phyloP scores from a whole-genome alignment of 108 stramenopile genomes.

The Mediolabrus comicus region DNA sequence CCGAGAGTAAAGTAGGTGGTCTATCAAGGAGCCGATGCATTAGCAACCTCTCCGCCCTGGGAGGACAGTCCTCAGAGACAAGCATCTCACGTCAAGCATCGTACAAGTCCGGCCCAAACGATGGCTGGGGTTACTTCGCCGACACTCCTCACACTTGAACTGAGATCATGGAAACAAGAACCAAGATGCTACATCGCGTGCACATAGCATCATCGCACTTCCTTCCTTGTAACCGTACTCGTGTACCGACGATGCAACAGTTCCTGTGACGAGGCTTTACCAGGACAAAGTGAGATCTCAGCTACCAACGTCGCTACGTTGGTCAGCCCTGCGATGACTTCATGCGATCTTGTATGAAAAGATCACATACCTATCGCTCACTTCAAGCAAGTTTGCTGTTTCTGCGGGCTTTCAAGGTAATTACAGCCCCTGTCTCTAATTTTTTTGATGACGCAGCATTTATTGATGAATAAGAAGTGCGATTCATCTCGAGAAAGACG shows the following conservation, averaged over 20 bases:
- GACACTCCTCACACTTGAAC: neutral
- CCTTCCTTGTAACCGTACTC: neutral
- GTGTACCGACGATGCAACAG: neutral
- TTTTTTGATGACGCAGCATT: neutral
- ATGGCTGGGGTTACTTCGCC: conserved; percentile 5
- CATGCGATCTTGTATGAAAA: too few species aligned
- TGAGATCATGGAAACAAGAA: neutral
- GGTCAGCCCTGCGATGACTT: neutral
- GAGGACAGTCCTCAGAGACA: neutral
- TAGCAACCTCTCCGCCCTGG: conserved; percentile 2
- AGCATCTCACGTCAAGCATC: neutral
- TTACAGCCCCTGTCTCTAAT: neutral
- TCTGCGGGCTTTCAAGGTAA: neutral
- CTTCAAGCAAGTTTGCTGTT: neutral
- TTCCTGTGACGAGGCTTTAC: neutral
- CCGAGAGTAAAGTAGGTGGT: neutral
- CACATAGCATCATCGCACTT: neutral
- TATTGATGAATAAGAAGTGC: neutral
- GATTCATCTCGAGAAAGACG: neutral
- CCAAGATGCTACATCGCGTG: neutral
- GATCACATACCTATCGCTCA: too few species aligned
- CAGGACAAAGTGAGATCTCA: neutral
- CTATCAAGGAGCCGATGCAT: conserved; percentile 9
- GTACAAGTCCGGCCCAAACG: neutral
- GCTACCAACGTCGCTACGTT: neutral